Evolutionary conservation across 1,284 basidiomycete genomes (phyloP).

Genomic region (Spongiforma sp.): DNA sequence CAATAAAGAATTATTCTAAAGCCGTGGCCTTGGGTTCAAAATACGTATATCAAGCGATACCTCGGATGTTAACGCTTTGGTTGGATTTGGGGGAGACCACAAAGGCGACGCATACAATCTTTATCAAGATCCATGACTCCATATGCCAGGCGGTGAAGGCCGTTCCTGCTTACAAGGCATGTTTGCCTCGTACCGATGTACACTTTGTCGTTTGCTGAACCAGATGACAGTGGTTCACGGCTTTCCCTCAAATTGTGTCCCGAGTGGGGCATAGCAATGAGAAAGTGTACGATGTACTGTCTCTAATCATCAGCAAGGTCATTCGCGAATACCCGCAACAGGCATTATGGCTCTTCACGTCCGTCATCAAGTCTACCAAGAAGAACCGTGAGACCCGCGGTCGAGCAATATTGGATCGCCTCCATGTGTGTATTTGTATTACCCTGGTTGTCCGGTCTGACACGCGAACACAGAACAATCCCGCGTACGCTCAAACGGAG

Average conservation of each 20-base stretch:
- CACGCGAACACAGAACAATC: constrained; percentile 42
- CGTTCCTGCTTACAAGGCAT: constrained; percentile 80
- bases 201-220: constrained; percentile 7
- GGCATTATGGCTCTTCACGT: constrained; percentile 92
- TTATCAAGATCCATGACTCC: constrained; percentile 59
- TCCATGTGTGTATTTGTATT: constrained; percentile 55
- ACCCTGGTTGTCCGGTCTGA: not conserved
- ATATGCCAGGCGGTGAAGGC: constrained; percentile 61
- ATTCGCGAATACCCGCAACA: constrained; percentile 89
- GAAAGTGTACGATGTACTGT: constrained; percentile 71
- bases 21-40: constrained; percentile 90
- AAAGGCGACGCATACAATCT: constrained; percentile 45
- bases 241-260: constrained; percentile 97
- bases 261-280: constrained; percentile 84
- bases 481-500: constrained; percentile 42
- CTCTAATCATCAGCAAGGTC: constrained; percentile 76
- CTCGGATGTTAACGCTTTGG: constrained; percentile 95
- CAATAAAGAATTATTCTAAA: constrained; percentile 72
- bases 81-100: constrained; percentile 84
- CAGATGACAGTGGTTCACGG: constrained; percentile 84
- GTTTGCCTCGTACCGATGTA: not conserved
- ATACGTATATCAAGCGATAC: constrained; percentile 96
- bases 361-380: constrained; percentile 88
- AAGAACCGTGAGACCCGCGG: constrained; percentile 67
- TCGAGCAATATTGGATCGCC: constrained; percentile 63